Conservation (phyloP, 805 yeast genomes). For the Kluyveromyces dobzhanskii region DNA sequence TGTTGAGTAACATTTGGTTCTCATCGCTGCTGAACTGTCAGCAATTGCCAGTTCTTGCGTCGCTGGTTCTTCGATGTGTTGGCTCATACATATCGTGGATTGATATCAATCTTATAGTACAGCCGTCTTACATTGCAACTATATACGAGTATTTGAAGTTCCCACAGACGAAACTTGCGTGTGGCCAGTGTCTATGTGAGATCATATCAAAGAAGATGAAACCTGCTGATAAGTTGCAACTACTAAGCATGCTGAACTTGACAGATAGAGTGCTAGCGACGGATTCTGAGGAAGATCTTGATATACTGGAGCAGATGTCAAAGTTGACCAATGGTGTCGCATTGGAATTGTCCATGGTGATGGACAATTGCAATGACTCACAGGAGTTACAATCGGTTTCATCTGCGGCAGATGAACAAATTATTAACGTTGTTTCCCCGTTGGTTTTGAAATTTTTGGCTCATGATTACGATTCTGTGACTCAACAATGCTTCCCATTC, state of each 20-base stretch:
- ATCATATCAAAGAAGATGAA: conserved; percentile 73
- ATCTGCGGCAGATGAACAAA: conserved; percentile 37
- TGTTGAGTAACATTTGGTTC: conserved; percentile 61
- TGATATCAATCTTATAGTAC: conserved; percentile 64
- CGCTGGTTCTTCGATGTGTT: conserved; percentile 44
- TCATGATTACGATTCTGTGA: conserved; percentile 84
- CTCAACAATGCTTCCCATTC: conserved; percentile 75
- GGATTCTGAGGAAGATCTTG: conserved; percentile 38
- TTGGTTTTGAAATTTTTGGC: conserved; percentile 59
- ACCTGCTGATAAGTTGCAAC: conserved; percentile 52
- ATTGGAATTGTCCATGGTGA: conserved; percentile 59
- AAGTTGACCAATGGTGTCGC: conserved; percentile 68
- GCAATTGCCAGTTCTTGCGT: conserved; percentile 20
- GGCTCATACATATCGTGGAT: conserved; percentile 93
- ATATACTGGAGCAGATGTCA: conserved; percentile 69
- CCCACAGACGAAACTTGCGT: conserved; percentile 43
- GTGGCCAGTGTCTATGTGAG: conserved; percentile 45
- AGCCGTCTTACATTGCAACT: conserved; percentile 40
- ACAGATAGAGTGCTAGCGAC: conserved; percentile 38
- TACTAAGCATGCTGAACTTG: conserved; percentile 61
- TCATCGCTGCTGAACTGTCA: conserved; percentile 25
- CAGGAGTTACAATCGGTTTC: conserved; percentile 29
- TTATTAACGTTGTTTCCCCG: conserved; percentile 59
- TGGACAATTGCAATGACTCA: conserved; percentile 44
- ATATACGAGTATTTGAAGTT: conserved; percentile 51